Evolutionary conservation across 1,284 basidiomycete genomes (phyloP), one percentile per base, ranked within the genome.

Genomic region (Ceratobasidium theobromae): DNA sequence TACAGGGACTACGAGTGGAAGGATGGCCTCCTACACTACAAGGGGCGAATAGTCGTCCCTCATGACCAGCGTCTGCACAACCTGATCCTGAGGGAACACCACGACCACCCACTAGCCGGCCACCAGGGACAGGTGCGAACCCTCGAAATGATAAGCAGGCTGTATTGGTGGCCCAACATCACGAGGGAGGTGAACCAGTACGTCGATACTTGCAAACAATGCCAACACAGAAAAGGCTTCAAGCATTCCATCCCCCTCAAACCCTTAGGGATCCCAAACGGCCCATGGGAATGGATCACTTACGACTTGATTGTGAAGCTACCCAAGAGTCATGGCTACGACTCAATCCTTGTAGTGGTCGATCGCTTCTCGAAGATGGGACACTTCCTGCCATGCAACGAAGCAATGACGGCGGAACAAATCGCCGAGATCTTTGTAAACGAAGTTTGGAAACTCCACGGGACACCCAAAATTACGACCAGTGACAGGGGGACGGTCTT

Each of bases 401-500:
- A 43, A n/a, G 4, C 4, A n/a, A n/a, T 43, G 16, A 8, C 35
- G 35, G 67, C 49, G 16, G 41, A 64, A 30, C 45, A 46, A 6
- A 40, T 52, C 0, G 60, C 58, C 1, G 16, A 55, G 11, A 4
- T 65, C 2, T 55, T 68, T 25, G 23, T 68, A 4, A 23, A 54
- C 16, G 2, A 68, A 1, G 41, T 65, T 8, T 68, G 58, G 58
- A 54, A 40, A 38, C 52, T 68, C 1, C 67, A 68, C 48, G 67
- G 67, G 1, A 43, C 40, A 8, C 52, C 60, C 23, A 18, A 25
- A 9, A 18, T 14, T 4, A 62, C 48, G 2, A 28, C 62, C 0
- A 8, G 75, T 1, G 77, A 79, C 25, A 66, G 75, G 3, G 76
- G 72, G 5, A 60, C 71, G 1, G 40, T 60, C 12, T 74, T 77